Conservation (phyloP, 306 rosid species). For the Quercus engelmannii region DNA sequence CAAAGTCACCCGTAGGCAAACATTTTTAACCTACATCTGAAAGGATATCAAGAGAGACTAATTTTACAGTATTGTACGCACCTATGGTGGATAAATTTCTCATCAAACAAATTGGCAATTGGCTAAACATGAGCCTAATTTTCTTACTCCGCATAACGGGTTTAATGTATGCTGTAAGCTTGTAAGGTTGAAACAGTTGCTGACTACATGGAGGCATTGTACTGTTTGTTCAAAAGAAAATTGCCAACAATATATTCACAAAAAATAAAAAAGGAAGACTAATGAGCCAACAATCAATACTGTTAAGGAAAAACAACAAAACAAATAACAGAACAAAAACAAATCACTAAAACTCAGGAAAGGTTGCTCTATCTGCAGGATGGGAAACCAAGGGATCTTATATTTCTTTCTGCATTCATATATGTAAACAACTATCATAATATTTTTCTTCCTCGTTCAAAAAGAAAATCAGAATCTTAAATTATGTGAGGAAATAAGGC, state of each 20-base stretch:
- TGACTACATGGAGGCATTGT: too few species aligned
- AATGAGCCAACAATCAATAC: too few species aligned
- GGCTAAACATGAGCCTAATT: background rate
- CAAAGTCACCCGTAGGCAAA: too few species aligned
- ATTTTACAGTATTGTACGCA: background rate
- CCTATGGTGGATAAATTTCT: background rate
- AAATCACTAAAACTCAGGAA: background rate
- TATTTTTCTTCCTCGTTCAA: background rate
- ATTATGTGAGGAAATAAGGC: background rate
- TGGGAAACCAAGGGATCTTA: background rate
- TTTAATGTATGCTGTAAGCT: background rate
- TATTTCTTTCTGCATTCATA: background rate
- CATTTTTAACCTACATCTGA: too few species aligned
- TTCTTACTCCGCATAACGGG: background rate
- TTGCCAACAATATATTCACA: too few species aligned
- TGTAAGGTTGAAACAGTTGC: too few species aligned
- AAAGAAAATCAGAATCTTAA: background rate
- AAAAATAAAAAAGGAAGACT: too few species aligned
- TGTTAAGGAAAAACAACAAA: background rate
- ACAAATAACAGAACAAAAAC: background rate
- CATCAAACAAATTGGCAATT: background rate
- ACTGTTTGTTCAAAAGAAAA: too few species aligned
- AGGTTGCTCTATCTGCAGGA: background rate
- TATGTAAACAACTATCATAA: background rate
- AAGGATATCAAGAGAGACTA: background rate